Conservation (phyloP, 176 grass and related monocot species). For the Phoenix roebelenii region DNA sequence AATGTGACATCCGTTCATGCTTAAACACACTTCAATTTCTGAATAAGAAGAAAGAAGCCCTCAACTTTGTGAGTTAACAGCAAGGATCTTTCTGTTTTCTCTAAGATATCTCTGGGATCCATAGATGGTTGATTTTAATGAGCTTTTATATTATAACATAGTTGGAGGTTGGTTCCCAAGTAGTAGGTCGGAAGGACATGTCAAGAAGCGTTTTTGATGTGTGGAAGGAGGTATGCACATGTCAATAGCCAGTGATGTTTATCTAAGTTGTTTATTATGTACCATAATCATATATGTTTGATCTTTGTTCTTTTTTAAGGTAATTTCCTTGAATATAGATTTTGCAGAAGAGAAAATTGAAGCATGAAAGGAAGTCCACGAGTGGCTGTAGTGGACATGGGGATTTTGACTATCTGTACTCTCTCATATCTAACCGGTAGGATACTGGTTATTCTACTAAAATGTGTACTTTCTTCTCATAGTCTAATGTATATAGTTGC, state of each 20-base stretch:
- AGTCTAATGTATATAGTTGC: conserved; percentile 6
- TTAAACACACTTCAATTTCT: conserved; percentile 97
- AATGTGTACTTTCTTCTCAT: conserved; percentile 18
- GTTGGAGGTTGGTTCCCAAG: conserved; percentile 79
- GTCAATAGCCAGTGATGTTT: too few species aligned
- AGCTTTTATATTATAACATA: conserved; percentile 22
- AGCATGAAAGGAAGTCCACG: conserved; percentile 38
- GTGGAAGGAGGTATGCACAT: conserved; percentile 65
- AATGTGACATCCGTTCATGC: conserved; percentile 94
- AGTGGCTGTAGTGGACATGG: conserved; percentile 23
- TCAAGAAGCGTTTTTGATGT: conserved; percentile 78
- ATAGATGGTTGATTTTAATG: conserved; percentile 2
- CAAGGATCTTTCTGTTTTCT: not conserved
- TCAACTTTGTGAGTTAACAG: conserved; percentile 72
- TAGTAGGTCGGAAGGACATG: conserved; percentile 80
- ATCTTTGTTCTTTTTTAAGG: not conserved
- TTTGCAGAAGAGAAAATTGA: conserved; percentile 73
- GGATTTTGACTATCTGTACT: conserved; percentile 49
- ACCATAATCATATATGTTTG: too few species aligned
- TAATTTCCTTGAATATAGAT: conserved; percentile 33
- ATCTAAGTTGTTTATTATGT: too few species aligned
- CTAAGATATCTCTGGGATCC: not conserved
- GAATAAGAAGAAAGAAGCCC: conserved; percentile 64
- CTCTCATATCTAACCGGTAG: conserved; percentile 87
- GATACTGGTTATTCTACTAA: conserved; percentile 20